These are phyloP conservation scores for Leishmania mexicana DNA, from an alignment of 208 protist species.

Conservation along the genomic window DNA sequence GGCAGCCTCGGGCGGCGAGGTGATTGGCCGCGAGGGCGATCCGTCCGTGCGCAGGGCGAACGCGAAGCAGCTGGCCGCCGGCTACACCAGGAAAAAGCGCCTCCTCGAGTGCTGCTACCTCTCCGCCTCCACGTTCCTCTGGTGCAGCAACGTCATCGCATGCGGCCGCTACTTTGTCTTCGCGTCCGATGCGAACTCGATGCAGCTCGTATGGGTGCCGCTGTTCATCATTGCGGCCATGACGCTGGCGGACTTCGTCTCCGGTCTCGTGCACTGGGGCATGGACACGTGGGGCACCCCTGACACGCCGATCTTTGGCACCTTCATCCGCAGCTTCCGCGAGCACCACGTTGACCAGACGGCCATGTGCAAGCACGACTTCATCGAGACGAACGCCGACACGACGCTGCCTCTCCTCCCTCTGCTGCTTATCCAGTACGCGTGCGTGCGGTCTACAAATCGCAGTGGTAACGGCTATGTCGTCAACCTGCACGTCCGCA, in stretches of 20 bases:
- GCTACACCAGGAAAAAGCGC: conserved; percentile 89
- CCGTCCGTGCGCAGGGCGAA: conserved; percentile 70
- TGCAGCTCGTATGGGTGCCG: conserved; percentile 76
- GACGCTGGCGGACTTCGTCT: conserved; percentile 90
- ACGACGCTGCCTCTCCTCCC: conserved; percentile 90
- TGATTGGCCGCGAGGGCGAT: conserved; percentile 50
- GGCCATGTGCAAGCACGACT: conserved; percentile 94
- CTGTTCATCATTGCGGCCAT: conserved; percentile 77
- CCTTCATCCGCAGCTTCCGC: conserved; percentile 94
- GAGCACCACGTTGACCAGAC: conserved; percentile 94
- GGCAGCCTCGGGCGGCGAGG: conserved; percentile 31
- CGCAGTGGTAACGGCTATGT: conserved; percentile 46
- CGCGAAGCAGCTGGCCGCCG: conserved; percentile 74
- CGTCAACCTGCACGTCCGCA: conserved; percentile 62
- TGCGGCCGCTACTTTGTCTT: conserved; percentile 79
- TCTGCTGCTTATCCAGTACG: conserved; percentile 58
- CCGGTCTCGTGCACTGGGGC: conserved; percentile 93
- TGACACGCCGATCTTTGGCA: conserved; percentile 88
- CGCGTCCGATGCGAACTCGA: conserved; percentile 49
- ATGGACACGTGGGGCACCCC: conserved; percentile 94
- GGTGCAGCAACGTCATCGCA: conserved; percentile 57
- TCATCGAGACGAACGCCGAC: conserved; percentile 95
- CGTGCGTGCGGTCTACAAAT: conserved; percentile 40
- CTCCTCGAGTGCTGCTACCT: conserved; percentile 84
- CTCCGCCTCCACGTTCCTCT: conserved; percentile 59